Conservation (phyloP, 2,329 filamentous ascomycete species). For the Aspergillus fructus region DNA sequence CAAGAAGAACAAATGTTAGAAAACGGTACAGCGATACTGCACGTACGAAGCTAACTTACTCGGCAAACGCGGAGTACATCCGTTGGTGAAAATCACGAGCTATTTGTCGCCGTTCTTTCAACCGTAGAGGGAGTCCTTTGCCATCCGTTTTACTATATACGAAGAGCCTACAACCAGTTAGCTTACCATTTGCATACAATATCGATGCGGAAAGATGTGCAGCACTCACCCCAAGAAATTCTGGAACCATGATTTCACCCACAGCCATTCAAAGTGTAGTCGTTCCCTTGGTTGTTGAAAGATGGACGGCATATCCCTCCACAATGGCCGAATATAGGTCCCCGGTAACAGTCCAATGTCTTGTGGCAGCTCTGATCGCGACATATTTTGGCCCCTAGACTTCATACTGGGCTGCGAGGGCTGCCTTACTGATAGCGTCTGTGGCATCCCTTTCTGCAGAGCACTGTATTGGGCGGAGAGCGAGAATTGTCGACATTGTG, state of each 20-base stretch:
- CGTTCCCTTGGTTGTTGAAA: constrained; percentile 38
- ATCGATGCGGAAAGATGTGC: background rate
- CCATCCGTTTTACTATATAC: constrained; percentile 34
- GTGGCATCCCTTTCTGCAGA: constrained; percentile 15
- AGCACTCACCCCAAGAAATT: constrained; percentile 36
- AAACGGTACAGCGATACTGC: background rate
- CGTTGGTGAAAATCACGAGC: constrained; percentile 43
- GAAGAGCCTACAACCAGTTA: constrained; percentile 27
- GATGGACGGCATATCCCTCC: constrained; percentile 41
- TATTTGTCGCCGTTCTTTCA: constrained; percentile 35
- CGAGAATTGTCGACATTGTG: constrained; percentile 37
- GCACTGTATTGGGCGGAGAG: constrained; percentile 24
- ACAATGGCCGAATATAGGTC: constrained; percentile 40
- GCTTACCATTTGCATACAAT: constrained; percentile 3
- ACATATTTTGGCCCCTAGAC: constrained; percentile 32
- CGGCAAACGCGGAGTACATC: constrained; percentile 50
- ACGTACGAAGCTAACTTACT: constrained; percentile 30
- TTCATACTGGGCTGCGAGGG: constrained; percentile 42
- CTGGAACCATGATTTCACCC: constrained; percentile 34
- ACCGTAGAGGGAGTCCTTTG: constrained; percentile 34
- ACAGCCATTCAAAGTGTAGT: constrained; percentile 41
- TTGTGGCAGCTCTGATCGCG: constrained; percentile 37
- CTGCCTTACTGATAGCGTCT: constrained; percentile 27
- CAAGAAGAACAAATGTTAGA: constrained; percentile 17
- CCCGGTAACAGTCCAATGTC: constrained; percentile 49